Evolutionary conservation across 169 alveolate species (phyloP).

Genomic region (Cryptosporidium ubiquitum): DNA sequence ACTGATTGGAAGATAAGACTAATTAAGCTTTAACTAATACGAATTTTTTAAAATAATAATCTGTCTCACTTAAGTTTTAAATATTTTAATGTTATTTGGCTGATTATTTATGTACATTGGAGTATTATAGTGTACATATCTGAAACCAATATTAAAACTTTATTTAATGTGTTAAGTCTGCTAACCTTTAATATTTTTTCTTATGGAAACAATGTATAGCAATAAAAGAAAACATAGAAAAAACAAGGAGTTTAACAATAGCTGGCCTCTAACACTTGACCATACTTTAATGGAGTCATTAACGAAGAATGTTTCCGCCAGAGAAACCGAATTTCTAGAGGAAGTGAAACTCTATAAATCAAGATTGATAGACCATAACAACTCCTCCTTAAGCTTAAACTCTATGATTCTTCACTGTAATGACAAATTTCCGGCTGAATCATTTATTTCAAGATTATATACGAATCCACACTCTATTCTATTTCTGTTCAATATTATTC

Average conservation of each 20-base stretch:
- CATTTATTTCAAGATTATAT: slow-evolving; percentile 28
- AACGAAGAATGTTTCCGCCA: slow-evolving; percentile 39
- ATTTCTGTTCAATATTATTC: slow-evolving; percentile 49
- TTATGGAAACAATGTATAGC: background rate
- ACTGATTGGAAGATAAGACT: background rate
- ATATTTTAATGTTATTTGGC: background rate
- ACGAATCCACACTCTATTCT: slow-evolving; percentile 45
- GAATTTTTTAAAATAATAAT: background rate
- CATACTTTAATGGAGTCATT: slow-evolving; percentile 24
- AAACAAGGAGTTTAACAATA: background rate
- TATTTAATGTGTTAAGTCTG: slow-evolving; percentile 4
- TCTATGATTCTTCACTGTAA: slow-evolving; percentile 7
- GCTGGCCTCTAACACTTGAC: slow-evolving; percentile 42
- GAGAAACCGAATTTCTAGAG: slow-evolving; percentile 47
- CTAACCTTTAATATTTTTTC: background rate
- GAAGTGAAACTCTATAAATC: slow-evolving; percentile 17
- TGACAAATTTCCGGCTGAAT: slow-evolving; percentile 43
- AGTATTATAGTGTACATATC: slow-evolving; percentile 31
- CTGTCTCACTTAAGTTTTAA: background rate
- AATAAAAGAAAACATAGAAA: slow-evolving; percentile 19
- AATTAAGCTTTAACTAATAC: background rate
- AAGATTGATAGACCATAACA: background rate
- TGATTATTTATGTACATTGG: slow-evolving; percentile 12
- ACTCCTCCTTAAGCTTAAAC: background rate
- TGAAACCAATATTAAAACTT: background rate